A percentile compares a stretch with the other conserved stretches of the same genome.
phyloP scores from a whole-genome alignment of 2,329 filamentous ascomycete genomes.

The Pyrenophora teres region DNA sequence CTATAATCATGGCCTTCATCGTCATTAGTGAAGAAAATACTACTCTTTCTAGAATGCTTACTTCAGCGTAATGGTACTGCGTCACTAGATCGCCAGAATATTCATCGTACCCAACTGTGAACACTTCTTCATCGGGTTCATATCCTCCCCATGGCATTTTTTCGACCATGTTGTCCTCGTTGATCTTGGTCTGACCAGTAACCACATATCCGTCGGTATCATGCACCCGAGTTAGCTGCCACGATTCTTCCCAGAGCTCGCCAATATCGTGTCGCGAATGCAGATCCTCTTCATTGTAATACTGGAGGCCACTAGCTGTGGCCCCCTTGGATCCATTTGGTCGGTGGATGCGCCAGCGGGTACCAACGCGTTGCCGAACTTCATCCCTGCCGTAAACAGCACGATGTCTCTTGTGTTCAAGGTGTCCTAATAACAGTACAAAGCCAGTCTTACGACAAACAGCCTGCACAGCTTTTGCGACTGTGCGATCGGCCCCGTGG shows the following conservation, averaged over 20 bases:
- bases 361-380: neutral
- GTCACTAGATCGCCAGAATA: neutral
- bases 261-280: neutral
- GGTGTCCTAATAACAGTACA: neutral
- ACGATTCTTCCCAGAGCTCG: neutral
- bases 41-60: neutral
- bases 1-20: neutral
- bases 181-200: neutral
- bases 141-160: too few relatives aligned
- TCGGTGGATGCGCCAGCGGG: neutral
- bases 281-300: neutral
- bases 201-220: neutral
- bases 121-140: neutral
- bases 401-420: neutral
- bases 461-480: neutral
- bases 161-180: neutral
- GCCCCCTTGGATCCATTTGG: neutral
- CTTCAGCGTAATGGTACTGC: neutral
- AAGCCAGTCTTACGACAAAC: neutral
- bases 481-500: neutral
- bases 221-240: neutral
- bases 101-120: neutral
- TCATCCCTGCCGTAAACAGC: neutral
- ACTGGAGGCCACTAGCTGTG: neutral
- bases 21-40: neutral